phyloP scores from a whole-genome alignment of 371 early-diverging fungal species.

The Mucor racemosus region DNA sequence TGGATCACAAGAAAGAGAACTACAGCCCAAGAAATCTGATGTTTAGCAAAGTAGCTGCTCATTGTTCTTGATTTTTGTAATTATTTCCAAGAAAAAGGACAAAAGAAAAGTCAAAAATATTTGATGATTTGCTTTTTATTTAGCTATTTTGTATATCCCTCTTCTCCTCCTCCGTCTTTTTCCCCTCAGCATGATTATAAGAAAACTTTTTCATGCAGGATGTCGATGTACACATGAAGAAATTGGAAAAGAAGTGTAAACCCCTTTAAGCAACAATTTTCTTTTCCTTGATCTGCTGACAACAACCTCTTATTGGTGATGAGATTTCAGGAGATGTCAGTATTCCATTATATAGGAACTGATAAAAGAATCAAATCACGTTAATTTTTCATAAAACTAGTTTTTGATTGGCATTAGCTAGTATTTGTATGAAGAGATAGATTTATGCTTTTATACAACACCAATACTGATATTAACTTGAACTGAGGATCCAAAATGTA shows the following conservation, averaged over 20 bases:
- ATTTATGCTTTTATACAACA: no score
- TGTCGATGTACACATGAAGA: neutral
- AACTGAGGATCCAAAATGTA: no score
- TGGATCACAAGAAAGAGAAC: constrained; percentile 14
- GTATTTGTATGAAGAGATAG: no score
- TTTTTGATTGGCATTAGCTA: no score
- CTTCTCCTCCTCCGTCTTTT: neutral
- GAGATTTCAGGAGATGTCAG: neutral
- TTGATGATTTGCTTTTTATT: neutral
- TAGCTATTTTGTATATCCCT: neutral
- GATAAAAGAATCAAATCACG: no score
- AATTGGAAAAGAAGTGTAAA: neutral
- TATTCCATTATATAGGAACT: no score
- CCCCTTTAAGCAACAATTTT: neutral
- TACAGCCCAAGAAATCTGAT: constrained; percentile 3
- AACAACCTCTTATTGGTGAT: neutral
- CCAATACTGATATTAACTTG: no score
- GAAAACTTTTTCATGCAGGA: neutral
- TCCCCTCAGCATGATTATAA: neutral
- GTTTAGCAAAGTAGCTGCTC: neutral
- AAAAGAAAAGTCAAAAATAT: neutral
- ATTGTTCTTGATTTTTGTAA: neutral
- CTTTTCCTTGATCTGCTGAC: neutral
- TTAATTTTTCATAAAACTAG: no score
- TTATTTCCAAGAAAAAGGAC: neutral